Evolutionary conservation across 495 filamentous ascomycete genomes (phyloP).

Genomic region (Aspergillus olivimuriae): DNA sequence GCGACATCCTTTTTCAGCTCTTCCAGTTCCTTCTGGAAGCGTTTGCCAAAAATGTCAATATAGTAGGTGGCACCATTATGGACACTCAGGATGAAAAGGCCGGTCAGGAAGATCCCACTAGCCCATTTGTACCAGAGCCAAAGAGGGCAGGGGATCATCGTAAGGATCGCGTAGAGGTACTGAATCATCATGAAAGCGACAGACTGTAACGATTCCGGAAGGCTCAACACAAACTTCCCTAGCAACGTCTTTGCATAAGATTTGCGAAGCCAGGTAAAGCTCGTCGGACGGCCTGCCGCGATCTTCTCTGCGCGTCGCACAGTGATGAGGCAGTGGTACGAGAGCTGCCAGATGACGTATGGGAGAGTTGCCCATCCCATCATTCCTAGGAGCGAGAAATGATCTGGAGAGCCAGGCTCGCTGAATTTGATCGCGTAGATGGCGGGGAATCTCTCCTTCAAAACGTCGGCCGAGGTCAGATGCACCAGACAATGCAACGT

Average conservation of each 20-base stretch:
- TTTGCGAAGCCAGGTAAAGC: conserved; percentile 92
- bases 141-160: conserved; percentile 88
- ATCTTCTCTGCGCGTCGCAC: conserved; percentile 90
- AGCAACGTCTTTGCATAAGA: conserved; percentile 86
- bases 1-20: conserved; percentile 81
- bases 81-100: conserved; percentile 82
- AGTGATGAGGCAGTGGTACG: conserved; percentile 90
- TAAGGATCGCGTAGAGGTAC: conserved; percentile 80
- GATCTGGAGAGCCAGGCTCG: conserved; percentile 58
- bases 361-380: conserved; percentile 89
- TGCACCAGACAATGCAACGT: conserved; percentile 90
- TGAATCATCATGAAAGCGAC: conserved; percentile 94
- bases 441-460: conserved; percentile 74
- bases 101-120: conserved; percentile 66
- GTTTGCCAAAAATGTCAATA: conserved; percentile 93
- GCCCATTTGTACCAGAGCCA: conserved; percentile 92
- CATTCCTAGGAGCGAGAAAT: conserved; percentile 80
- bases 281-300: conserved; percentile 88
- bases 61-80: conserved; percentile 97
- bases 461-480: conserved; percentile 56
- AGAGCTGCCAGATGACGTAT: conserved; percentile 85
- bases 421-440: conserved; percentile 77
- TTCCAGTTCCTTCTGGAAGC: conserved; percentile 95
- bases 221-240: conserved; percentile 71
- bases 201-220: conserved; percentile 74